Percentiles rank a stretch among this genome's conserved stretches.
Evolutionary conservation across 108 stramenopile genomes (phyloP).

Genomic region (Chaetoceros tenuissimus): DNA sequence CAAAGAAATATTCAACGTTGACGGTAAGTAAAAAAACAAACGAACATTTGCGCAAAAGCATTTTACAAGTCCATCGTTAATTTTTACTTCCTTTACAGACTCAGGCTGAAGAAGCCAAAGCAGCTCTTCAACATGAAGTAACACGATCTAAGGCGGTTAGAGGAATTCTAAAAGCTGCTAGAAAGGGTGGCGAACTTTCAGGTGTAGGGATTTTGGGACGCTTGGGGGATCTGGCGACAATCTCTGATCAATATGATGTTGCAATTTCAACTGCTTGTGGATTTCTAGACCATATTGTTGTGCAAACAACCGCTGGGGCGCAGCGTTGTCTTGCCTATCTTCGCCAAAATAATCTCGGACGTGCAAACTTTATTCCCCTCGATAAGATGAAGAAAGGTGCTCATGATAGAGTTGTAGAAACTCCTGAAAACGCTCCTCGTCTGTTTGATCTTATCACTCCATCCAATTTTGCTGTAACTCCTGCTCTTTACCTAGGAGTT

Average conservation of each 20-base stretch:
- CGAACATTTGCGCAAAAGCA: neutral
- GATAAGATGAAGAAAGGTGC: constrained; percentile 91
- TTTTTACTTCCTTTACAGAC: constrained; percentile 26
- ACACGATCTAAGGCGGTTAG: constrained; percentile 54
- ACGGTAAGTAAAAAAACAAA: constrained; percentile 38
- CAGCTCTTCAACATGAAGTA: constrained; percentile 39
- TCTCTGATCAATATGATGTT: constrained; percentile 89
- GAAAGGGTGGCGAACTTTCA: constrained; percentile 70
- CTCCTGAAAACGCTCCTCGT: constrained; percentile 81
- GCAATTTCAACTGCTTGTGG: constrained; percentile 96
- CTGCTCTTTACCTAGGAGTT: constrained; percentile 91
- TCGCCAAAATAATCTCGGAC: constrained; percentile 84
- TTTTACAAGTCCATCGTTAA: neutral
- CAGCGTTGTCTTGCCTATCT: constrained; percentile 87
- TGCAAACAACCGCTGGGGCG: constrained; percentile 92
- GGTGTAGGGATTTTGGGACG: constrained; percentile 88
- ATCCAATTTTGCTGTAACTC: constrained; percentile 53
- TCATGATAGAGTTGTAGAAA: constrained; percentile 72
- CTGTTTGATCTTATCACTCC: constrained; percentile 89
- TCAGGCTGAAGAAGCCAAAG: constrained; percentile 67
- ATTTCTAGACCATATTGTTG: constrained; percentile 91
- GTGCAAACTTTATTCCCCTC: constrained; percentile 93
- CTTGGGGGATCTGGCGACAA: constrained; percentile 92
- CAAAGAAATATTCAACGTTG: constrained; percentile 38
- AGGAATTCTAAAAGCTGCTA: constrained; percentile 80